Percentiles rank a stretch among this genome's conserved stretches.
Evolutionary conservation across 805 yeast genomes (phyloP).

Genomic region (Metschnikowia sp.): DNA sequence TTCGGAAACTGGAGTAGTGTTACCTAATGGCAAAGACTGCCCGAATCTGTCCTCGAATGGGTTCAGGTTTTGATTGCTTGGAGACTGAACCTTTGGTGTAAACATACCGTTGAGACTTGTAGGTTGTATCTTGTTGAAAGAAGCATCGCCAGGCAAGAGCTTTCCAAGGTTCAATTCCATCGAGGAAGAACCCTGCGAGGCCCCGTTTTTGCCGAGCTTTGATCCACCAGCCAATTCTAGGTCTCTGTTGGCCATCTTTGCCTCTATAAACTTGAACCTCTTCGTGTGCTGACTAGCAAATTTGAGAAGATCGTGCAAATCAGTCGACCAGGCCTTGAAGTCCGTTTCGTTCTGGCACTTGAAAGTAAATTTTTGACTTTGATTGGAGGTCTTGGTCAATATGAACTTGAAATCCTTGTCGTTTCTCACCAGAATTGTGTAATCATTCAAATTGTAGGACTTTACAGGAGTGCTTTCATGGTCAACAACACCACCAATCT

Average conservation of each 20-base stretch:
- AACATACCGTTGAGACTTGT: constrained; percentile 33
- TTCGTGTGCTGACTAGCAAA: constrained; percentile 43
- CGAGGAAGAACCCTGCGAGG: constrained; percentile 4
- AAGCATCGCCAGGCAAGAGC: constrained; percentile 13
- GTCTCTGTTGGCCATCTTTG: constrained; percentile 31
- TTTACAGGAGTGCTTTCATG: constrained; percentile 39
- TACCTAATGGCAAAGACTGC: constrained; percentile 5
- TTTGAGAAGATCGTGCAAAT: constrained; percentile 49
- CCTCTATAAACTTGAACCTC: constrained; percentile 48
- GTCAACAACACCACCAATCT: constrained; percentile 39
- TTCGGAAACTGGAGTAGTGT: constrained; percentile 1
- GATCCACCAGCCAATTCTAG: background rate
- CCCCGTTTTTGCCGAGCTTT: constrained; percentile 1
- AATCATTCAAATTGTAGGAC: constrained; percentile 42
- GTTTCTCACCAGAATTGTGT: constrained; percentile 29
- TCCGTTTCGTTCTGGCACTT: constrained; percentile 44
- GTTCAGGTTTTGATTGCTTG: constrained; percentile 28
- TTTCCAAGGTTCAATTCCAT: constrained; percentile 15
- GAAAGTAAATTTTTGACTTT: constrained; percentile 35
- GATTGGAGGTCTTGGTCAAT: constrained; percentile 26
- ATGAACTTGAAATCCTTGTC: constrained; percentile 34
- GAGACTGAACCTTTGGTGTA: constrained; percentile 37
- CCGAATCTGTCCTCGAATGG: constrained; percentile 36
- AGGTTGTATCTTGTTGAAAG: constrained; percentile 11
- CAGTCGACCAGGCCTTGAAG: constrained; percentile 52